A percentile compares a stretch with the other conserved stretches of the same genome.
phyloP scores from a whole-genome alignment of 176 grass and related monocot species.

The Rhynchospora tenuis region DNA sequence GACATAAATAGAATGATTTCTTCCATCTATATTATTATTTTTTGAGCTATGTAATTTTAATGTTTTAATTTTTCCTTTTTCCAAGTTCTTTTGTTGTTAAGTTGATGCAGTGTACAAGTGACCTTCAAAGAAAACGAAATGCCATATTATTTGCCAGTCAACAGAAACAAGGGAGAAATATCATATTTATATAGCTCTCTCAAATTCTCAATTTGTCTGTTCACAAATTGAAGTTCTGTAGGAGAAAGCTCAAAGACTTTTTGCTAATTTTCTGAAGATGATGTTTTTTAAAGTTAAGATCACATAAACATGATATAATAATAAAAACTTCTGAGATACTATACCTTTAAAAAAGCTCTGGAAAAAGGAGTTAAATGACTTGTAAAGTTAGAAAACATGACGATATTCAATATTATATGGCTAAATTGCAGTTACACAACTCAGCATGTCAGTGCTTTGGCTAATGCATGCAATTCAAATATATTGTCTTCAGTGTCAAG shows the following conservation, averaged over 20 bases:
- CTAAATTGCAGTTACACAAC: background rate
- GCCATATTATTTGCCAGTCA: background rate
- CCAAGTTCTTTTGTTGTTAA: background rate
- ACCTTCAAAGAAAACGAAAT: background rate
- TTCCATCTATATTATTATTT: background rate
- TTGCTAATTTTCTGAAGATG: background rate
- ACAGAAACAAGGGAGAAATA: background rate
- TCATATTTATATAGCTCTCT: background rate
- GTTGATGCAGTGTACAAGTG: background rate
- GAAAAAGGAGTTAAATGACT: background rate
- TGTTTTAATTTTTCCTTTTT: background rate
- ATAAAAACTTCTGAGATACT: background rate
- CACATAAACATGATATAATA: background rate
- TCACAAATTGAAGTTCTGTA: background rate
- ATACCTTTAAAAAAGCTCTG: background rate
- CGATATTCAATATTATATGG: background rate
- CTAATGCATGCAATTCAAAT: background rate
- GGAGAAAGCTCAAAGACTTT: background rate
- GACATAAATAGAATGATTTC: background rate
- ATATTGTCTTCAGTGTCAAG: background rate
- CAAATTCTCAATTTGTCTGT: background rate
- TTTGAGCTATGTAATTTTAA: background rate
- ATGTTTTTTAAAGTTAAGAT: background rate
- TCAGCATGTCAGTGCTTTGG: background rate
- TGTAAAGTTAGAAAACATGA: background rate